Base-by-base conservation (phyloP, 768 basidiomycete genomes). In the Calocera cornea region DNA sequence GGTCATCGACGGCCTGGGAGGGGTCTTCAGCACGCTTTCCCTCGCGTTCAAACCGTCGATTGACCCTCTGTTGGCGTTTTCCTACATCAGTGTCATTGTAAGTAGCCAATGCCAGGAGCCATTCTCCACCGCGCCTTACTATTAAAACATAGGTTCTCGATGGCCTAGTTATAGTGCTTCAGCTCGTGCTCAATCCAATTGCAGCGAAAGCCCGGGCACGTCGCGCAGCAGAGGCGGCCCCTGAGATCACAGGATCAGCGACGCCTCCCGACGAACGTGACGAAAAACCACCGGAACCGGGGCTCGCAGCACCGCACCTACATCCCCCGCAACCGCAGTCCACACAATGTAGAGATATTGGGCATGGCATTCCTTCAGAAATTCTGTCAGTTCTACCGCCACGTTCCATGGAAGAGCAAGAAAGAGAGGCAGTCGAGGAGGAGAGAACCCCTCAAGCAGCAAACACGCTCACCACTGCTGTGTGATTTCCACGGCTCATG, bases 21-120 rank as follows among this genome's bases (percentile, higher is more conserved):
- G 84, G 3, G 75, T 91, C 1, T 90, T 90, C 76, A 87, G 83
- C 66, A 80, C 83, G 69, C 78, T 89, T 7, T 87, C 87, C 29
- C 80, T 91, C 24, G 81, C 78, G 34, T 89, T 90, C 78, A 84
- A 86, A 69, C 74, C 75, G 3, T 72, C 82, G 12, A 85, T 90
- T 68, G 87, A 91, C 72, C 75, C 82, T 12, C 76, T 88, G 22
- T 87, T 87, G 0, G 83, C 81, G 2, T 77, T 86, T 34, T 79
- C 83, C 0, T 91, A 47, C 44, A 47, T 47, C 44, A 47, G 44
- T 19, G 44, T 47, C 44, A 47, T 47, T 19, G 44, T 47, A 19
- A 47, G 44, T 7, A 47, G 3, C 7, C 44, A 8, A 5, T 38
- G 44, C 24, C 5, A 3, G 7, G 19, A 47, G 5, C 44, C 3